Base-by-base conservation (phyloP, 2,329 filamentous ascomycete species). In the Alternaria atra region DNA sequence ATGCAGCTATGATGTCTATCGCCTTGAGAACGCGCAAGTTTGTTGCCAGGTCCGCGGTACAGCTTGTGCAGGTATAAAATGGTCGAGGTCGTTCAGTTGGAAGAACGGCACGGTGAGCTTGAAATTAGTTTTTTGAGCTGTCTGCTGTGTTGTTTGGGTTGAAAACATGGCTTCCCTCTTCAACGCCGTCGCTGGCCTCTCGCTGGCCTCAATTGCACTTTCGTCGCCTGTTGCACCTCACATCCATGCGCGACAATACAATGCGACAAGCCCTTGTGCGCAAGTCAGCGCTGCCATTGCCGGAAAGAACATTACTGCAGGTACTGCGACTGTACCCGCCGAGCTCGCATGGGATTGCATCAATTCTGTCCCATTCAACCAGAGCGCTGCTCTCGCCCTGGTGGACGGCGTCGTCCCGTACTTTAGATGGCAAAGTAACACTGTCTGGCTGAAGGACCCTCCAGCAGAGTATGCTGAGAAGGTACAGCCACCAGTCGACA, bases 291-390 rank as follows among this genome's bases (percentile, higher is more conserved):
- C 73, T 7, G 66, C 73, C 3, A 68, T 71, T 13, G 74, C 71
- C 6, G 53, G 67, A 7, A 71, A 77, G 47, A 53, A 59, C 7
- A 70, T 71, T 29, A 68, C 73, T 17, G 43, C 42, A 20, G 52
- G 37, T 3, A 69, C 71, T 5, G 79, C 80, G 1, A 81, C 77
- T 10, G 79, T 84, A 5, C 74, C 81, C 27, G 82, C 82, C 6
- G 60, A 77, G 55, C 63, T 83, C 51, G 82, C 81, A 3, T 82
- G 81, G 61, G 79, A 83, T 5, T 84, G 82, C 63, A 75, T 83
- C 13, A 81, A 76, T 20, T 80, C 77, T 17, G 78, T 83, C 5
- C 81, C 82, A 2, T 79, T 83, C 68, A 83, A 83, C 65, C 75
- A 78, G 53, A 77, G 73, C 35, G 76, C 74, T 23, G 80, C 79